Evolutionary conservation across 495 filamentous ascomycete species (phyloP).

Genomic region (Hypoxylon rickii): DNA sequence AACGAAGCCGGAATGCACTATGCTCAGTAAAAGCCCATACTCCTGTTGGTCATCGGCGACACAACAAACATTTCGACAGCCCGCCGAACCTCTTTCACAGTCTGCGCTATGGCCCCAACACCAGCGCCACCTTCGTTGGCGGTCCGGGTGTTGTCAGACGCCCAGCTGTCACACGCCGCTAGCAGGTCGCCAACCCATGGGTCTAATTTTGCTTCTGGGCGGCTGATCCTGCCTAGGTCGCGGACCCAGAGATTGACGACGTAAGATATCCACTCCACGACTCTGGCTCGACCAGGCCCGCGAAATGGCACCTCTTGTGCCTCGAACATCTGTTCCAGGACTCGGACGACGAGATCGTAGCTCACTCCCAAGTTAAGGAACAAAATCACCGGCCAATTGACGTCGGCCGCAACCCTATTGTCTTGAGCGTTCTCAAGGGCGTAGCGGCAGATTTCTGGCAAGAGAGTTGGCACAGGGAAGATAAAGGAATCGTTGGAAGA

Average conservation of each 20-base stretch:
- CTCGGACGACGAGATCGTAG: slow-evolving; percentile 71
- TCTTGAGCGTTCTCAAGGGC: slow-evolving; percentile 71
- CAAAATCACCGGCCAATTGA: slow-evolving; percentile 80
- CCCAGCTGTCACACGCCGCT: slow-evolving; percentile 43
- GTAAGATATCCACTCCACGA: slow-evolving; percentile 50
- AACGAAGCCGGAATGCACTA: neutral
- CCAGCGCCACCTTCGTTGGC: slow-evolving; percentile 39
- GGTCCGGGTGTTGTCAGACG: slow-evolving; percentile 30
- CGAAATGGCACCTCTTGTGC: slow-evolving; percentile 82
- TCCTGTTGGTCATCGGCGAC: slow-evolving; percentile 19
- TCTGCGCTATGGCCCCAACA: slow-evolving; percentile 26
- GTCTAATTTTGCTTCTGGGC: slow-evolving; percentile 41
- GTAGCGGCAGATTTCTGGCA: slow-evolving; percentile 79
- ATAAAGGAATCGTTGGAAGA: slow-evolving; percentile 72
- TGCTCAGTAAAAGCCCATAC: slow-evolving; percentile 37
- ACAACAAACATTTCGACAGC: slow-evolving; percentile 31
- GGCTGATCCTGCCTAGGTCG: slow-evolving; percentile 45
- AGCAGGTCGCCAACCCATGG: slow-evolving; percentile 50
- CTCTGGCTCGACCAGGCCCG: slow-evolving; percentile 50
- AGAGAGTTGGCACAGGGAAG: slow-evolving; percentile 66
- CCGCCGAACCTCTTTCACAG: slow-evolving; percentile 26
- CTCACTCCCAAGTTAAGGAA: slow-evolving; percentile 77
- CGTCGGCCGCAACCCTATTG: slow-evolving; percentile 58
- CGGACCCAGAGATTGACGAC: slow-evolving; percentile 48
- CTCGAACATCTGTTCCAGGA: slow-evolving; percentile 84